These are phyloP conservation scores for Clonostachys sp. DNA, from an alignment of 2,329 filamentous ascomycete genomes.

Conservation along the genomic window DNA sequence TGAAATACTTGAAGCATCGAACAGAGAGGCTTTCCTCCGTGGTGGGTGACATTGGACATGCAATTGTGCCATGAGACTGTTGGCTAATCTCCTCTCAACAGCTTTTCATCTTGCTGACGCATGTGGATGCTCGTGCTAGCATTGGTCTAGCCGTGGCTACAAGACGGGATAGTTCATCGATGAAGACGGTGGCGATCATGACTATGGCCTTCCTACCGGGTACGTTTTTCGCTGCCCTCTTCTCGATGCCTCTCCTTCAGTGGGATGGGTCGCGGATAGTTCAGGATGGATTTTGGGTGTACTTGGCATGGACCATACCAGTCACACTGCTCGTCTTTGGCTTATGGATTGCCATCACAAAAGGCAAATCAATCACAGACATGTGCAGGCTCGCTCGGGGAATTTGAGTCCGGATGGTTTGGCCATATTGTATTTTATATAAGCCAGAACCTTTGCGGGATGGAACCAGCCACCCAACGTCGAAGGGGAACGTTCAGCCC, in stretches of 20 bases:
- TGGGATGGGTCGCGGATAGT: conserved; percentile 2
- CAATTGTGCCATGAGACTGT: too few relatives aligned
- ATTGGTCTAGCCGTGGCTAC: conserved; percentile 1
- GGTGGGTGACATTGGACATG: too few relatives aligned
- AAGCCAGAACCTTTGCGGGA: too few relatives aligned
- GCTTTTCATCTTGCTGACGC: not conserved
- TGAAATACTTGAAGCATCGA: too few relatives aligned
- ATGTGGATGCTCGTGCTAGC: conserved; percentile 3
- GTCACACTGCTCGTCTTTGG: conserved; percentile 6
- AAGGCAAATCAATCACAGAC: too few relatives aligned
- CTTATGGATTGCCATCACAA: not conserved
- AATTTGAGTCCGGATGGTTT: too few relatives aligned
- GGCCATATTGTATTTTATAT: too few relatives aligned
- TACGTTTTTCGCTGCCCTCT: conserved; percentile 26
- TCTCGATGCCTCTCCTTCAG: conserved; percentile 10
- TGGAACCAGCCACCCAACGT: too few relatives aligned
- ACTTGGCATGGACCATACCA: conserved; percentile 9
- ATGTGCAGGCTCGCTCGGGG: too few relatives aligned
- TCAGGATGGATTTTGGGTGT: conserved; percentile 7
- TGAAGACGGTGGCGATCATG: conserved; percentile 30
- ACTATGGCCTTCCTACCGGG: conserved; percentile 32
- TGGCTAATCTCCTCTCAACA: too few relatives aligned
- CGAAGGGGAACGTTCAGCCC: too few relatives aligned
- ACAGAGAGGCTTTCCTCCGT: too few relatives aligned
- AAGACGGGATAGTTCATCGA: conserved; percentile 12